Evolutionary conservation across 495 filamentous ascomycete species (phyloP).

Genomic region (Aspergillus taichungensis): DNA sequence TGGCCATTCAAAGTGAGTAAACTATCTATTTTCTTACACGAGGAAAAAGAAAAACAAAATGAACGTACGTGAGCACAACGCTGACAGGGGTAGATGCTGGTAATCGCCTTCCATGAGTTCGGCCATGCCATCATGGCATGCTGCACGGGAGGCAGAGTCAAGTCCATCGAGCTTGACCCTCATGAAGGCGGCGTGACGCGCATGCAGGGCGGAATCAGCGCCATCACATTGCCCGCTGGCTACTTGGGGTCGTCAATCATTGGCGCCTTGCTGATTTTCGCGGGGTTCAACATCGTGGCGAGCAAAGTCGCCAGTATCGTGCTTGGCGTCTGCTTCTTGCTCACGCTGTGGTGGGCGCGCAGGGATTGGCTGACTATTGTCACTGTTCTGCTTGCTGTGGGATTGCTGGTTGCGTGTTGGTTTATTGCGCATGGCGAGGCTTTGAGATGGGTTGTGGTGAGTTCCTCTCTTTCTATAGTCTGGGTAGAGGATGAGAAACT

Average conservation of each 20-base stretch:
- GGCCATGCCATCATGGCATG: slow-evolving; percentile 65
- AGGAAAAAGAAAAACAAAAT: slow-evolving; percentile 2
- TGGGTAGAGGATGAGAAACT: not conserved
- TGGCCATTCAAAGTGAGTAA: slow-evolving; percentile 72
- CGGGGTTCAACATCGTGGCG: slow-evolving; percentile 71
- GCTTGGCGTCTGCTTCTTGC: slow-evolving; percentile 61
- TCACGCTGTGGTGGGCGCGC: slow-evolving; percentile 73
- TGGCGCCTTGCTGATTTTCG: slow-evolving; percentile 69
- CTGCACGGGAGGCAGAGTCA: slow-evolving; percentile 62
- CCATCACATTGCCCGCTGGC: slow-evolving; percentile 66
- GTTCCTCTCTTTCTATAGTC: slow-evolving; percentile 5
- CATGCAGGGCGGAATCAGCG: slow-evolving; percentile 68
- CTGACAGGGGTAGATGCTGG: slow-evolving; percentile 54
- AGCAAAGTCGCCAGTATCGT: slow-evolving; percentile 68
- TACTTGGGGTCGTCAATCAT: slow-evolving; percentile 70
- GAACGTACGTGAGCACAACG: not conserved
- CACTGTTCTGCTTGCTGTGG: slow-evolving; percentile 60
- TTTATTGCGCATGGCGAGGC: slow-evolving; percentile 69
- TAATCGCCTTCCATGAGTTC: slow-evolving; percentile 81
- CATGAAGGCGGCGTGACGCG: slow-evolving; percentile 67
- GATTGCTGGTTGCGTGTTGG: slow-evolving; percentile 65
- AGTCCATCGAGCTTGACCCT: slow-evolving; percentile 63
- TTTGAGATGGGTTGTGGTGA: slow-evolving; percentile 60
- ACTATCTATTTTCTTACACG: not conserved
- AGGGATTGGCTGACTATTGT: slow-evolving; percentile 67